Conservation (phyloP, 768 basidiomycete species). For the Xanthoconium stramineum region DNA sequence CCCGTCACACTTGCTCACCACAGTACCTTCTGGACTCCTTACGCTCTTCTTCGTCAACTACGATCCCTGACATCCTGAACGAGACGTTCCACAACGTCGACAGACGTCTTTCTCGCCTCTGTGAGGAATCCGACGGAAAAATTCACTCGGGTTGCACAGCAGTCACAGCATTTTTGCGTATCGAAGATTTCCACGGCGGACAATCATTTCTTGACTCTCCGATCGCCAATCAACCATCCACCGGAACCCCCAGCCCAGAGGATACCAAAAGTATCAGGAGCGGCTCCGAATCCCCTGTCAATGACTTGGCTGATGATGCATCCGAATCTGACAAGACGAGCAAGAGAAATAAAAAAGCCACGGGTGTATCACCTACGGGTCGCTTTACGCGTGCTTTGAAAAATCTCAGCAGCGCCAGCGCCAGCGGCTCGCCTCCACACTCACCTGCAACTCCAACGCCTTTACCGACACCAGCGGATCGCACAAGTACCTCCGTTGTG, state of each 20-base stretch:
- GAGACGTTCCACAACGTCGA: constrained; percentile 95
- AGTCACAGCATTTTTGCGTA: constrained; percentile 89
- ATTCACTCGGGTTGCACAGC: constrained; percentile 97
- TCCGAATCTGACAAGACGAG: constrained; percentile 32
- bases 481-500: constrained; percentile 24
- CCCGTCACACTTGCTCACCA: constrained; percentile 5
- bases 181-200: constrained; percentile 76
- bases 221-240: constrained; percentile 27
- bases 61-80: constrained; percentile 88
- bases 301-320: constrained; percentile 39
- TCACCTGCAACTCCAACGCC: constrained; percentile 8
- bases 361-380: constrained; percentile 39
- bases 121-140: constrained; percentile 84
- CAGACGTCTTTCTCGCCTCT: constrained; percentile 72
- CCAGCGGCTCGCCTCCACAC: constrained; percentile 17
- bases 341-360: constrained; percentile 43
- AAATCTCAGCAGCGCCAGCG: constrained; percentile 43
- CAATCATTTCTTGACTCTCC: constrained; percentile 59
- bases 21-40: constrained; percentile 71
- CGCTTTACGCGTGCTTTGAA: constrained; percentile 56
- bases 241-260: constrained; percentile 30
- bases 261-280: constrained; percentile 33
- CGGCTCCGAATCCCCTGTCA: constrained; percentile 42
- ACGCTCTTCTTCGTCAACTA: constrained; percentile 49
- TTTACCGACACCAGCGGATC: constrained; percentile 28